These are phyloP conservation scores for Russula virescens DNA, from an alignment of 768 basidiomycete genomes.

Conservation along the genomic window DNA sequence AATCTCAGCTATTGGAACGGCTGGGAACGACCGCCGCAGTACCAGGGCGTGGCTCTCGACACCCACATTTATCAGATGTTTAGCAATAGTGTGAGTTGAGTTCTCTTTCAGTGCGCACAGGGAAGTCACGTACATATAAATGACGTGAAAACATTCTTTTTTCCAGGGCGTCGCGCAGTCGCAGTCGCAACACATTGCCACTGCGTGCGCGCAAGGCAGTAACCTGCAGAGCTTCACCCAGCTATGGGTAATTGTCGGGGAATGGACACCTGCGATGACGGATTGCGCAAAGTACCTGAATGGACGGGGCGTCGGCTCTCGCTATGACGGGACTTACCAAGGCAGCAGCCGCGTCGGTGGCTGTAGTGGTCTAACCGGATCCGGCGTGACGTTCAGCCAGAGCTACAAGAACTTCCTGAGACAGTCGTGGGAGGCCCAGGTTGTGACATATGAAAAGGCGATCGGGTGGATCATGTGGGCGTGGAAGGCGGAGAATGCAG, in stretches of 20 bases:
- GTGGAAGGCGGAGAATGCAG: conserved; percentile 77
- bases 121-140: no score
- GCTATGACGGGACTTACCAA: conserved; percentile 51
- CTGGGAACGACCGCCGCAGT: conserved; percentile 48
- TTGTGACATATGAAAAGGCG: conserved; percentile 57
- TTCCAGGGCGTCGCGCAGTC: conserved; percentile 43
- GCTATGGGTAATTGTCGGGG: conserved; percentile 82
- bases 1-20: conserved; percentile 57
- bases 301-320: conserved; percentile 64
- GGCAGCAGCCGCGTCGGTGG: conserved; percentile 60
- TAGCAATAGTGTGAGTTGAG: conserved; percentile 40
- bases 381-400: conserved; percentile 61
- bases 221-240: conserved; percentile 44
- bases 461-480: conserved; percentile 79
- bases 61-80: conserved; percentile 80
- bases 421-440: conserved; percentile 75
- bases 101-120: no score
- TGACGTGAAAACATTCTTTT: no score
- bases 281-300: conserved; percentile 83
- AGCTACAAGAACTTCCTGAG: conserved; percentile 79
- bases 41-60: conserved; percentile 69
- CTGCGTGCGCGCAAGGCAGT: conserved; percentile 47
- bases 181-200: conserved; percentile 51
- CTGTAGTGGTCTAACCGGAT: conserved; percentile 69
- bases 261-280: conserved; percentile 75